phyloP scores from a whole-genome alignment of 768 basidiomycete species.

The Pleurotus cornucopiae region DNA sequence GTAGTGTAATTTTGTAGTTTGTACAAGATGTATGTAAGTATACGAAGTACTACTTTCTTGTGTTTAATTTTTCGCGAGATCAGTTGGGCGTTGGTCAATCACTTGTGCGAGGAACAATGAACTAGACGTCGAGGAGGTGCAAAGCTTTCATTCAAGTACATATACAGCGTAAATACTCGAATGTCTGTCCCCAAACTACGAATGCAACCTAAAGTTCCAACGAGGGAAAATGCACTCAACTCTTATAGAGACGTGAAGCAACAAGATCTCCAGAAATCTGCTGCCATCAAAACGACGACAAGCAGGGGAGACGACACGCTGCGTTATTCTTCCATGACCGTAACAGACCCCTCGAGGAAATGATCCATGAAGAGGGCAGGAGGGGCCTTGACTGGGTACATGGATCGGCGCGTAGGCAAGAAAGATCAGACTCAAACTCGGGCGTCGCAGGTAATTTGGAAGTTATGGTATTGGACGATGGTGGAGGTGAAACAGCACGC shows the following conservation, averaged over 20 bases:
- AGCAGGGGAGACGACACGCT: background rate
- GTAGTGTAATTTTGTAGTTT: no score
- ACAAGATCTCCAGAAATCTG: background rate
- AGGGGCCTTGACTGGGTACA: conserved; percentile 8
- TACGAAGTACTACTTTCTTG: background rate
- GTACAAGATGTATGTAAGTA: no score
- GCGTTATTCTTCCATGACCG: conserved; percentile 7
- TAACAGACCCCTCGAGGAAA: conserved; percentile 7
- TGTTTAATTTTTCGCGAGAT: background rate
- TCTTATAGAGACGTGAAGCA: conserved; percentile 3
- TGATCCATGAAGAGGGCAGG: background rate
- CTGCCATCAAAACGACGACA: conserved; percentile 4
- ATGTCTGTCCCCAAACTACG: conserved; percentile 8
- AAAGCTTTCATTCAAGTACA: background rate
- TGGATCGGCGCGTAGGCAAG: conserved; percentile 13
- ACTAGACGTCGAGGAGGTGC: background rate
- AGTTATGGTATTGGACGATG: no score
- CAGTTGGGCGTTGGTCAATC: background rate
- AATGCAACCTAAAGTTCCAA: conserved; percentile 1
- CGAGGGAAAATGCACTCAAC: conserved; percentile 2
- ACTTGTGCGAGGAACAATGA: background rate
- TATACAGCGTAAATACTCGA: background rate
- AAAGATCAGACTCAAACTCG: background rate
- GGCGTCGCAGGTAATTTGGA: no score
- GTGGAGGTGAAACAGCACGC: no score